phyloP scores from a whole-genome alignment of 2,329 filamentous ascomycete species.

The Claviceps digitariae region DNA sequence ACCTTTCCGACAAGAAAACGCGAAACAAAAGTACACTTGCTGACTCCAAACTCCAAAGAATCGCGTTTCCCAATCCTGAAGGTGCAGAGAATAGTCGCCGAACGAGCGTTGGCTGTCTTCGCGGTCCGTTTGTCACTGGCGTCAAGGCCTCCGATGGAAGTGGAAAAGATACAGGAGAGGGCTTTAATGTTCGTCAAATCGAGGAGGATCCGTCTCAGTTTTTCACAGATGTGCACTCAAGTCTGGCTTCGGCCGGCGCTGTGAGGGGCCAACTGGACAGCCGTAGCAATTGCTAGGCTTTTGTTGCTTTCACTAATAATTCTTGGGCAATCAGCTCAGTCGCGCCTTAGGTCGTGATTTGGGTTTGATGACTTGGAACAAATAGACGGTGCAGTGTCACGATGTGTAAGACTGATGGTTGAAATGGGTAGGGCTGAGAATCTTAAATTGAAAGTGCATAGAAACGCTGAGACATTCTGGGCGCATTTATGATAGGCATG shows the following conservation, averaged over 20 bases:
- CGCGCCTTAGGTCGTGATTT: too few species aligned
- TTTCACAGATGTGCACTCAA: constrained; percentile 40
- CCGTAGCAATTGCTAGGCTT: constrained; percentile 2
- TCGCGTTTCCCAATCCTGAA: constrained; percentile 36
- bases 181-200: constrained; percentile 22
- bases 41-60: constrained; percentile 9
- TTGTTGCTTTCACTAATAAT: neutral
- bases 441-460: too few species aligned
- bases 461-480: too few species aligned
- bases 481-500: too few species aligned
- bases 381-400: too few species aligned
- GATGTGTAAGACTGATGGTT: too few species aligned
- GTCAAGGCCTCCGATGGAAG: constrained; percentile 13
- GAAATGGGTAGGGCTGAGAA: too few species aligned
- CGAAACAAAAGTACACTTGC: too few species aligned
- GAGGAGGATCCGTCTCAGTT: constrained; percentile 35
- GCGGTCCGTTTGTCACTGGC: constrained; percentile 22
- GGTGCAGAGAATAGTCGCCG: constrained; percentile 20
- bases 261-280: constrained; percentile 33
- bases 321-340: too few species aligned
- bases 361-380: too few species aligned
- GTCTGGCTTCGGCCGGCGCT: constrained; percentile 31
- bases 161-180: constrained; percentile 16
- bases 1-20: too few species aligned
- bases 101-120: constrained; percentile 16